Percentiles rank a stretch among this genome's conserved stretches.
phyloP scores from a whole-genome alignment of 2,329 filamentous ascomycete species.

The Diaporthe sp. region DNA sequence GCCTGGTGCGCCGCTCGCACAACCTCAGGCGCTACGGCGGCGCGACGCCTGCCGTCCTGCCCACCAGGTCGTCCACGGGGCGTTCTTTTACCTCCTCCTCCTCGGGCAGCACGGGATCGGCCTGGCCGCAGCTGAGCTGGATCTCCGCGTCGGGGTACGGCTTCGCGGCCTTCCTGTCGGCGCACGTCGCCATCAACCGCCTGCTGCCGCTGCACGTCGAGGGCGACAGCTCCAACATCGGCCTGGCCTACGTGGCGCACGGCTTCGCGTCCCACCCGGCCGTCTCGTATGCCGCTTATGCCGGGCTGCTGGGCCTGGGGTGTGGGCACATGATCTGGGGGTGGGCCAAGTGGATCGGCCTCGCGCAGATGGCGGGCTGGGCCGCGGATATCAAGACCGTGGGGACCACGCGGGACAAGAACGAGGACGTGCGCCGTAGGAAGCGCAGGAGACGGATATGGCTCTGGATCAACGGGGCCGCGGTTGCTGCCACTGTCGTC shows the following conservation, averaged over 20 bases:
- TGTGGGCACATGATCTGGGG: constrained; percentile 88
- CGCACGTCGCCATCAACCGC: constrained; percentile 82
- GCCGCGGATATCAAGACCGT: constrained; percentile 46
- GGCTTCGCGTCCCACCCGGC: constrained; percentile 79
- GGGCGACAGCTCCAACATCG: constrained; percentile 87
- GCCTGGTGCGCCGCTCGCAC: constrained; percentile 78
- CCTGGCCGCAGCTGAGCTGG: constrained; percentile 78
- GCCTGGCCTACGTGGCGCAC: constrained; percentile 85
- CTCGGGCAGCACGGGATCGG: constrained; percentile 40
- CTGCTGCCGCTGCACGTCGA: constrained; percentile 79
- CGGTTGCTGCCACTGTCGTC: constrained; percentile 66
- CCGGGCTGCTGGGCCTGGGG: constrained; percentile 72
- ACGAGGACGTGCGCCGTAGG: constrained; percentile 61
- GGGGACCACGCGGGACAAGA: constrained; percentile 48
- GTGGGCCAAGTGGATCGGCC: constrained; percentile 82
- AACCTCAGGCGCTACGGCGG: constrained; percentile 81
- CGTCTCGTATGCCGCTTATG: constrained; percentile 76
- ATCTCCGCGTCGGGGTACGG: constrained; percentile 80
- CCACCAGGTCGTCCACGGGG: constrained; percentile 46
- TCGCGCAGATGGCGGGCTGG: constrained; percentile 67
- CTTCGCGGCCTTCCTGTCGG: constrained; percentile 71
- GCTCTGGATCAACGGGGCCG: constrained; percentile 76
- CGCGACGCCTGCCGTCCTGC: constrained; percentile 64
- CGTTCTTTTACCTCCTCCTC: constrained; percentile 42
- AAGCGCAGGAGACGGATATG: constrained; percentile 72